These are phyloP conservation scores for Beauveria sp. DNA, from an alignment of 2,329 filamentous ascomycete species.

Conservation along the genomic window DNA sequence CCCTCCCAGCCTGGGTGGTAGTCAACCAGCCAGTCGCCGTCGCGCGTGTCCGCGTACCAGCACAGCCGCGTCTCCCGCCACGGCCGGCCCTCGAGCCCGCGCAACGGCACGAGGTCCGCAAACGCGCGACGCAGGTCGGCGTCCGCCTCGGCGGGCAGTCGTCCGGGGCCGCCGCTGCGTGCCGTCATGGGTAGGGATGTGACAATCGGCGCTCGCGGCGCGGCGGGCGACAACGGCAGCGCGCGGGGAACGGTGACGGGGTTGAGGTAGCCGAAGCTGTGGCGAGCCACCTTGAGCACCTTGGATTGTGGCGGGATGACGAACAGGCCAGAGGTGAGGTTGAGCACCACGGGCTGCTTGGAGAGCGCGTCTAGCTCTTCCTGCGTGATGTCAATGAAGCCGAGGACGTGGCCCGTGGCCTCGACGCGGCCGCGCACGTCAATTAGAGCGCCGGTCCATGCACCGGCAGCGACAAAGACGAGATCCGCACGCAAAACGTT, in stretches of 20 bases:
- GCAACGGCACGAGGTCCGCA: slow-evolving; percentile 50
- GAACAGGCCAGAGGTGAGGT: slow-evolving; percentile 65
- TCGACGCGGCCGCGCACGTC: slow-evolving; percentile 69
- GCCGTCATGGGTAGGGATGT: slow-evolving; percentile 29
- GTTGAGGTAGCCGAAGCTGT: slow-evolving; percentile 61
- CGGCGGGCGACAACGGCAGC: slow-evolving; percentile 23
- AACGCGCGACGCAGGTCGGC: slow-evolving; percentile 54
- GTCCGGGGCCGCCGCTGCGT: slow-evolving; percentile 33
- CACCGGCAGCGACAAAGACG: slow-evolving; percentile 74
- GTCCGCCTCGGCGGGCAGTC: slow-evolving; percentile 54
- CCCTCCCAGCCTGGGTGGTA: slow-evolving; percentile 56
- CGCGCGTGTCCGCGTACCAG: slow-evolving; percentile 70
- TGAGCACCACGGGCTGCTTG: slow-evolving; percentile 64
- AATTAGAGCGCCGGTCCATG: slow-evolving; percentile 74
- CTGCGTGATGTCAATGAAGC: slow-evolving; percentile 66
- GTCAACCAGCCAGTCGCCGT: slow-evolving; percentile 63
- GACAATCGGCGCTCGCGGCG: slow-evolving; percentile 23
- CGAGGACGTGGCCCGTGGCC: slow-evolving; percentile 75
- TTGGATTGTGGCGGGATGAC: slow-evolving; percentile 58
- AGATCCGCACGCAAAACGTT: slow-evolving; percentile 53
- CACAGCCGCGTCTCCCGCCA: slow-evolving; percentile 59
- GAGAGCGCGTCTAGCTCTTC: slow-evolving; percentile 60
- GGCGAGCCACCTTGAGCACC: slow-evolving; percentile 62
- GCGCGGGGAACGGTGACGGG: slow-evolving; percentile 31
- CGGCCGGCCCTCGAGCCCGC: slow-evolving; percentile 47